These are phyloP conservation scores for Scortechinia acanthostroma DNA, from an alignment of 2,329 filamentous ascomycete genomes.

Conservation along the genomic window DNA sequence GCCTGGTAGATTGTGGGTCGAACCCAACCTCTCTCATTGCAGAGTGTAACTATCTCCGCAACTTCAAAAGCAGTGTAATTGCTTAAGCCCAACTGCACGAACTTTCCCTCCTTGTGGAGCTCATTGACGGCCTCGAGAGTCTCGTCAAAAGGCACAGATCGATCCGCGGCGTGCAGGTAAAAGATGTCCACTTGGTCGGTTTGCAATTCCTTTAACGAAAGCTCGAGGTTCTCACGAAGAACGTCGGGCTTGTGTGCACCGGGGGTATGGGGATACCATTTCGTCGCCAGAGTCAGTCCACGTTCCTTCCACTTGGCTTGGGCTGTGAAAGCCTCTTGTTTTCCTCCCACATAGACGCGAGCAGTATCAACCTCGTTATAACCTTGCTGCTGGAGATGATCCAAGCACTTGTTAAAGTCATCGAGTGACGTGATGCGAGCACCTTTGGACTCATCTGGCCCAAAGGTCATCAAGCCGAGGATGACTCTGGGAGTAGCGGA, in stretches of 20 bases:
- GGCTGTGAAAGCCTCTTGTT: conserved; percentile 58
- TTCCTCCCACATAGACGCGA: conserved; percentile 50
- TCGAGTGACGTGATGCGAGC: conserved; percentile 47
- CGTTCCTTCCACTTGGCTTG: conserved; percentile 58
- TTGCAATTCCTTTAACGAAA: conserved; percentile 44
- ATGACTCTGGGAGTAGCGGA: conserved; percentile 45
- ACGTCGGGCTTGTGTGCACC: conserved; percentile 41
- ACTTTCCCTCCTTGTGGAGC: conserved; percentile 61
- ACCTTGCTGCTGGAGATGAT: conserved; percentile 53
- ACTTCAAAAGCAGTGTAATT: conserved; percentile 69
- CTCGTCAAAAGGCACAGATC: conserved; percentile 52
- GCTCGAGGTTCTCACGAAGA: conserved; percentile 40
- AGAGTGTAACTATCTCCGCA: conserved; percentile 59
- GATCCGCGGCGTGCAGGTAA: conserved; percentile 55
- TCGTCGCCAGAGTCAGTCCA: conserved; percentile 57
- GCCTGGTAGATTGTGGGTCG: conserved; percentile 62
- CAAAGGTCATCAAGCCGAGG: conserved; percentile 64
- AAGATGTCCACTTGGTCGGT: conserved; percentile 58
- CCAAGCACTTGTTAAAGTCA: conserved; percentile 52
- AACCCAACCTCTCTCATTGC: conserved; percentile 57
- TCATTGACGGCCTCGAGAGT: conserved; percentile 57
- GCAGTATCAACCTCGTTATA: conserved; percentile 67
- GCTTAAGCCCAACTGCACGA: conserved; percentile 55
- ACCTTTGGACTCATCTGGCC: conserved; percentile 36
- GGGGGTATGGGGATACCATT: conserved; percentile 39